Conservation (phyloP, 768 basidiomycete species). For the Terana coerulea region DNA sequence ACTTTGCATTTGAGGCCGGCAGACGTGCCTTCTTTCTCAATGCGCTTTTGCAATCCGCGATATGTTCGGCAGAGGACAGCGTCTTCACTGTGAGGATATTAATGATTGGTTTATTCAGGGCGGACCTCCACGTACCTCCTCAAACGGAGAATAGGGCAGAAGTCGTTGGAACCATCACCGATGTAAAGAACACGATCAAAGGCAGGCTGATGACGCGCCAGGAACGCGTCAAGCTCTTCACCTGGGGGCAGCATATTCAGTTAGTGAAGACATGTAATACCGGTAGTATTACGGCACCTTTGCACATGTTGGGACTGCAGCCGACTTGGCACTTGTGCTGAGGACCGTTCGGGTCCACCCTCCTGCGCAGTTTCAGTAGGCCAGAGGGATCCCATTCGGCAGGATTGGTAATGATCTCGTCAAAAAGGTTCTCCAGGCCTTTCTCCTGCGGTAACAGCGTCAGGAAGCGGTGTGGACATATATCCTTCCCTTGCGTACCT, state of each 20-base stretch:
- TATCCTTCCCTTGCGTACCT: constrained; percentile 42
- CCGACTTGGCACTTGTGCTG: constrained; percentile 86
- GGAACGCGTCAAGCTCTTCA: constrained; percentile 86
- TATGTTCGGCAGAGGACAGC: constrained; percentile 73
- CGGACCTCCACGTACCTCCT: constrained; percentile 48
- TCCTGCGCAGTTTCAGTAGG: constrained; percentile 69
- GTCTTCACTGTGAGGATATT: constrained; percentile 59
- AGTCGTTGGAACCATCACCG: constrained; percentile 95
- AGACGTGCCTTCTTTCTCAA: constrained; percentile 62
- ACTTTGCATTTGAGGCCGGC: constrained; percentile 69
- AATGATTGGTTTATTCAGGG: neutral
- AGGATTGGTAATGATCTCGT: constrained; percentile 89
- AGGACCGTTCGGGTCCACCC: constrained; percentile 69
- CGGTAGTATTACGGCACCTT: constrained; percentile 47
- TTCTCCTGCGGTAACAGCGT: constrained; percentile 40
- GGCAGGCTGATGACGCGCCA: constrained; percentile 50
- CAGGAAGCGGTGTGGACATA: constrained; percentile 1
- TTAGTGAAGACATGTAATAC: neutral
- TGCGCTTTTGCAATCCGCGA: constrained; percentile 77
- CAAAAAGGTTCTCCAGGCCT: constrained; percentile 67
- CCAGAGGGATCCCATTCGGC: constrained; percentile 75
- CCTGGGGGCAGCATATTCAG: constrained; percentile 41
- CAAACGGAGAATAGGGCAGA: constrained; percentile 85
- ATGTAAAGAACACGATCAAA: constrained; percentile 86
- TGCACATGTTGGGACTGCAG: constrained; percentile 98